A percentile compares a stretch with the other conserved stretches of the same genome.
Conservation (phyloP, 2,329 filamentous ascomycete species). For the Davidsoniella australis region DNA sequence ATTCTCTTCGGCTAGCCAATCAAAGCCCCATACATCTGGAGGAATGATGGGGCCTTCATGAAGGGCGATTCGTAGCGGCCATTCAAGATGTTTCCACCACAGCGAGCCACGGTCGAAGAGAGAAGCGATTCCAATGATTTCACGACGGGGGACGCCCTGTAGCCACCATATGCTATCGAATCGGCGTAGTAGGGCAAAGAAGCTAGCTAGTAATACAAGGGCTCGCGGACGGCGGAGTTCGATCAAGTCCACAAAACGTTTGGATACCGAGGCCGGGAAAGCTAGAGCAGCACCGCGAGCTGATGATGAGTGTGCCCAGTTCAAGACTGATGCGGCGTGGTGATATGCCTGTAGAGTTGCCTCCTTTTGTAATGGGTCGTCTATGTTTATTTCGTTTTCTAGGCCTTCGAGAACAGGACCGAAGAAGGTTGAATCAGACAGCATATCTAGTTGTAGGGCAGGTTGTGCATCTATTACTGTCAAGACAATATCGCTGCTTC, state of each 20-base stretch:
- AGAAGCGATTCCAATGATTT: constrained; percentile 46
- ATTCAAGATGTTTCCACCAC: constrained; percentile 45
- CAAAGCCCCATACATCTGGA: constrained; percentile 38
- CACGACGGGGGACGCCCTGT: constrained; percentile 44
- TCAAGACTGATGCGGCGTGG: constrained; percentile 47
- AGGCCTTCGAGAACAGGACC: constrained; percentile 40
- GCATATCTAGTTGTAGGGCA: constrained; percentile 40
- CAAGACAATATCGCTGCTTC: constrained; percentile 37
- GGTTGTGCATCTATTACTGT: constrained; percentile 48
- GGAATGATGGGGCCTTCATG: constrained; percentile 37
- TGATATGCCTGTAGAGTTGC: constrained; percentile 38
- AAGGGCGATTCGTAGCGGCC: constrained; percentile 42
- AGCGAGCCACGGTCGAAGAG: constrained; percentile 40
- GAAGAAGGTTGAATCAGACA: constrained; percentile 37
- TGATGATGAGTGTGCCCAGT: constrained; percentile 47
- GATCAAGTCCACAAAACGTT: constrained; percentile 42
- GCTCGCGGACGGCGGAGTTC: constrained; percentile 42
- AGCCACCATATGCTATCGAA: constrained; percentile 54
- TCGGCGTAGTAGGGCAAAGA: constrained; percentile 47
- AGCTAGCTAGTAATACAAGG: constrained; percentile 46
- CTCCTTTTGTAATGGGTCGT: constrained; percentile 12
- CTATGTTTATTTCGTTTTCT: constrained; percentile 32
- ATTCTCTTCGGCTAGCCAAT: constrained; percentile 29
- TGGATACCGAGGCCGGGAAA: constrained; percentile 47
- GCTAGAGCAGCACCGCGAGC: constrained; percentile 40